These are phyloP conservation scores for Flaveria bidentis DNA, from an alignment of 129 eudicot species.

Conservation along the genomic window DNA sequence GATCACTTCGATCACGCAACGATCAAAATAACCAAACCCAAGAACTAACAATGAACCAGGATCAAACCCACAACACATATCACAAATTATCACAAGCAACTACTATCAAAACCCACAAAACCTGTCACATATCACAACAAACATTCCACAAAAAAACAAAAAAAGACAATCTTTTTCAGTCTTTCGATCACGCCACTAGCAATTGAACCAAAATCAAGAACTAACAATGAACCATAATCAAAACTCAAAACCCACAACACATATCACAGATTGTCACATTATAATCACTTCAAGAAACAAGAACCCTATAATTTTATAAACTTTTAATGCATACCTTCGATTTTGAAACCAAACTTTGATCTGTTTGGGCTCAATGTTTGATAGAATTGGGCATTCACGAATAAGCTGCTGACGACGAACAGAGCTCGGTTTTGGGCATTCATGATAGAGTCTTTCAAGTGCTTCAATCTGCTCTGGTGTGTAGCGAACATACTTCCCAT, in stretches of 20 bases:
- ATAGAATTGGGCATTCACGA: slow-evolving; percentile 42
- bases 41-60: too few species aligned
- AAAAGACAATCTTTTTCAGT: not conserved
- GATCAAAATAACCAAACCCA: not conserved
- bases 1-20: not conserved
- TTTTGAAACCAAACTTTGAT: slow-evolving; percentile 51
- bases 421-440: slow-evolving; percentile 39
- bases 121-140: not conserved
- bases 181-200: not conserved
- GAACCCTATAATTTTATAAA: not conserved
- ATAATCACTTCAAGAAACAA: not conserved
- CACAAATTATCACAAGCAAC: not conserved
- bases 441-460: slow-evolving; percentile 45
- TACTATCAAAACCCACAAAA: not conserved
- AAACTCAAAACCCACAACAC: not conserved
- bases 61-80: not conserved
- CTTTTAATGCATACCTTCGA: slow-evolving; percentile 34
- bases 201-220: not conserved
- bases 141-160: not conserved
- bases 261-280: not conserved
- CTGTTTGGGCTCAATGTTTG: slow-evolving; percentile 42
- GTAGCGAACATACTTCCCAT: slow-evolving; percentile 38
- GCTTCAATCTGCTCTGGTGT: slow-evolving; percentile 48
- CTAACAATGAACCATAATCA: too few species aligned
- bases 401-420: slow-evolving; percentile 39